Percentiles rank a stretch among this genome's conserved stretches.
phyloP scores from a whole-genome alignment of 495 filamentous ascomycete species.

The Tuber borchii region DNA sequence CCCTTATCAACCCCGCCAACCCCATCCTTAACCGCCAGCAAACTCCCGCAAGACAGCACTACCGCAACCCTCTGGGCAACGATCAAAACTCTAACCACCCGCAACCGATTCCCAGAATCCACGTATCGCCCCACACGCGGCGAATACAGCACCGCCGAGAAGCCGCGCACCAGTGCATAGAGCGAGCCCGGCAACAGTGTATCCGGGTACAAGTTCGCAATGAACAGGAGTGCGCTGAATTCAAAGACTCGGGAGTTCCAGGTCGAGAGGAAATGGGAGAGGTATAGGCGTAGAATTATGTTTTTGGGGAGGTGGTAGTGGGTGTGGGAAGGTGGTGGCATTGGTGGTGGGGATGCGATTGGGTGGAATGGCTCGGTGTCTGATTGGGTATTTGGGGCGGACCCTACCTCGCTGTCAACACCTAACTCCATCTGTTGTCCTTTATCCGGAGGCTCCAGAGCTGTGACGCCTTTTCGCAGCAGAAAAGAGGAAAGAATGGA shows the following conservation, averaged over 20 bases:
- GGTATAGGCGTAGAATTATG: constrained; percentile 44
- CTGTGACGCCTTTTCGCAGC: background rate
- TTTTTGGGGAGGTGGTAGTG: background rate
- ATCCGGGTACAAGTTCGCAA: constrained; percentile 53
- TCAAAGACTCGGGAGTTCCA: constrained; percentile 67
- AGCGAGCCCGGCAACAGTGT: constrained; percentile 46
- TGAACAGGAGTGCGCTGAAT: constrained; percentile 56
- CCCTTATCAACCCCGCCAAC: constrained; percentile 7
- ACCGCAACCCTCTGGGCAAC: constrained; percentile 40
- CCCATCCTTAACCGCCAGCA: background rate
- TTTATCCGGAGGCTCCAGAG: background rate
- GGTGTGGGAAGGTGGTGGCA: background rate
- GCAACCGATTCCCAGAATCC: constrained; percentile 39
- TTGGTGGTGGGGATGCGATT: background rate
- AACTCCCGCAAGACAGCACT: constrained; percentile 24
- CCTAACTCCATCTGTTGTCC: background rate
- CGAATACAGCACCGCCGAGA: constrained; percentile 40
- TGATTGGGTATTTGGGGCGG: background rate
- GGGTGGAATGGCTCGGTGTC: background rate
- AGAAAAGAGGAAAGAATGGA: background rate
- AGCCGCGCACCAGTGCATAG: constrained; percentile 41
- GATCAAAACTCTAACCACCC: constrained; percentile 43
- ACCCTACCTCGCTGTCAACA: too few species aligned
- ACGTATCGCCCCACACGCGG: constrained; percentile 34
- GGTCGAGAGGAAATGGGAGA: constrained; percentile 58